These are phyloP conservation scores for Phytophthora fragariae DNA, from an alignment of 352 stramenopile species.

Conservation along the genomic window DNA sequence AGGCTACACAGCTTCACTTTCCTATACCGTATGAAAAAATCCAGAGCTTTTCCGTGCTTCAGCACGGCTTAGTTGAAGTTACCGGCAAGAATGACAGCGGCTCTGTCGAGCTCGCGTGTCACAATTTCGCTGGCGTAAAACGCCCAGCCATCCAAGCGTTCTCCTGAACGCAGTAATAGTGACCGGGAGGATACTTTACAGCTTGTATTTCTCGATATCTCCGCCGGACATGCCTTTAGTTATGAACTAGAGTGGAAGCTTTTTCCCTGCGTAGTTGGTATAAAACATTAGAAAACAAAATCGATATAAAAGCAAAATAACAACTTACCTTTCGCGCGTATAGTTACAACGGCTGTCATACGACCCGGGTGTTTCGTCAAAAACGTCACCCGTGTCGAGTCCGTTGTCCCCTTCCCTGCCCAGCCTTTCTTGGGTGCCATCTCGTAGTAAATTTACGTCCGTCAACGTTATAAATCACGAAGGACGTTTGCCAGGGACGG, in stretches of 20 bases:
- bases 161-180: slow-evolving; percentile 4
- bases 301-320: background rate
- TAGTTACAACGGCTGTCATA: slow-evolving; percentile 4
- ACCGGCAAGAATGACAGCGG: slow-evolving; percentile 25
- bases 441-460: slow-evolving; percentile 10
- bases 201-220: background rate
- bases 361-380: slow-evolving; percentile 8
- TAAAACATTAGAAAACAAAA: too few relatives aligned
- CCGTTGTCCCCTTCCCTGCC: background rate
- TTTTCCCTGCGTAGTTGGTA: too few relatives aligned
- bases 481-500: background rate
- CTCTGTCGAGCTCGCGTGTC: background rate
- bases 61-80: slow-evolving; percentile 19
- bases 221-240: too few relatives aligned
- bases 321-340: slow-evolving; percentile 10
- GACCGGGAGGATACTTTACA: background rate
- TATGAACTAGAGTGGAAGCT: too few relatives aligned
- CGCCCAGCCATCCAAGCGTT: slow-evolving; percentile 4
- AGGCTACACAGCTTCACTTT: too few relatives aligned
- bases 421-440: background rate
- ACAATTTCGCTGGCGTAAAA: slow-evolving; percentile 10
- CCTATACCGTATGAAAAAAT: too few relatives aligned
- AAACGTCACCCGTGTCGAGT: slow-evolving; percentile 1
- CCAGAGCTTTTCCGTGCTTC: too few relatives aligned
- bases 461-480: slow-evolving; percentile 17